phyloP scores from a whole-genome alignment of 345 rosid species.

The Brassica cretica region DNA sequence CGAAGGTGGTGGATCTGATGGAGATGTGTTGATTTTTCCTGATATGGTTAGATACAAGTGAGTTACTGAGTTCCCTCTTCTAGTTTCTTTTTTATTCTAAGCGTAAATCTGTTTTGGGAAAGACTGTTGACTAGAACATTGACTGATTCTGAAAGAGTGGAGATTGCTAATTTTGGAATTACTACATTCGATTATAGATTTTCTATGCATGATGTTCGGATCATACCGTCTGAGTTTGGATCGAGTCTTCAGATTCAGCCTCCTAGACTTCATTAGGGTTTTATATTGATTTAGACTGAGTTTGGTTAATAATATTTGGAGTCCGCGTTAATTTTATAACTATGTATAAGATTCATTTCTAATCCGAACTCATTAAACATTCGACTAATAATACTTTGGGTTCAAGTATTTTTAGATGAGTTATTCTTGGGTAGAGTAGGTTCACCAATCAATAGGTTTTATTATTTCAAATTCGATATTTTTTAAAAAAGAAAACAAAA shows the following conservation, averaged over 20 bases:
- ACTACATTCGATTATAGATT: background rate
- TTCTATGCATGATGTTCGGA: background rate
- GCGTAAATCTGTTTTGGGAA: background rate
- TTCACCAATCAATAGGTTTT: no score
- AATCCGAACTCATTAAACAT: background rate
- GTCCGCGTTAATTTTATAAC: background rate
- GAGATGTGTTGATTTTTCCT: slow-evolving; percentile 84
- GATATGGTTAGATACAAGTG: slow-evolving; percentile 89
- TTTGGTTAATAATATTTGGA: background rate
- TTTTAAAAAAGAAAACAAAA: no score
- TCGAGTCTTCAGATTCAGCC: background rate
- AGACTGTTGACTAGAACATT: background rate
- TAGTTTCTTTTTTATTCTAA: background rate
- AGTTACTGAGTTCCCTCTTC: slow-evolving; percentile 45
- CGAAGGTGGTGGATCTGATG: slow-evolving; percentile 66
- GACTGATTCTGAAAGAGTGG: background rate
- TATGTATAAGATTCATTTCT: background rate
- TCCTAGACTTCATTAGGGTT: background rate
- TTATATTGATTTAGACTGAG: background rate
- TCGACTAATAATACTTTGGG: background rate
- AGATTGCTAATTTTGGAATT: background rate
- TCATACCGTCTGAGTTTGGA: background rate
- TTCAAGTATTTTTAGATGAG: no score
- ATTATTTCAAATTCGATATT: no score
- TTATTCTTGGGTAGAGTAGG: no score